Percentiles rank a stretch among this genome's conserved stretches.
Conservation (phyloP, 768 basidiomycete species). For the Dictyophora rubrovolvata region DNA sequence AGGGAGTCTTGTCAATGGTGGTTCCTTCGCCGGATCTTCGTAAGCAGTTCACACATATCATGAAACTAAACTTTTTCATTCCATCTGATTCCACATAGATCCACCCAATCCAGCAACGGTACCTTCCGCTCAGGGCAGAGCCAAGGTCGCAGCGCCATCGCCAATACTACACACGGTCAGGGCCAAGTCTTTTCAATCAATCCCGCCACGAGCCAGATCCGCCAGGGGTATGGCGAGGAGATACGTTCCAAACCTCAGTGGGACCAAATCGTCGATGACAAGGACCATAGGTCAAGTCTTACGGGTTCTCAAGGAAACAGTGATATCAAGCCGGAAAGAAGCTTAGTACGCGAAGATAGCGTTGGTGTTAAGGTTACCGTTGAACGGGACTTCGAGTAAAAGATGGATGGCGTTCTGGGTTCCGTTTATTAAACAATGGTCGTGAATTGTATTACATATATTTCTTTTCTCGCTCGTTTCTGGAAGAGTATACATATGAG, state of each 20-base stretch:
- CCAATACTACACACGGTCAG: slow-evolving; percentile 22
- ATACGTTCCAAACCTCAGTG: slow-evolving; percentile 19
- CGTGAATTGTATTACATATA: no score
- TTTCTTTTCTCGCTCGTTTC: no score
- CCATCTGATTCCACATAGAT: slow-evolving; percentile 11
- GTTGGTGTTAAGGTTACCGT: slow-evolving; percentile 50
- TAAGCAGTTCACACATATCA: not conserved
- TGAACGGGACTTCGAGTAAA: slow-evolving; percentile 45
- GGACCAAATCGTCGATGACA: slow-evolving; percentile 30
- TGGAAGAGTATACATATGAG: no score
- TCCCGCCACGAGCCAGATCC: slow-evolving; percentile 3
- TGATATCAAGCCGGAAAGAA: slow-evolving; percentile 15
- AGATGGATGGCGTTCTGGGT: no score
- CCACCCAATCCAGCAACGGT: slow-evolving; percentile 23
- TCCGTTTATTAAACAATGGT: no score
- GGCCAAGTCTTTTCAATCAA: slow-evolving; percentile 16
- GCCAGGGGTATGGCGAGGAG: slow-evolving; percentile 12
- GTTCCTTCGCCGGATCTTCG: slow-evolving; percentile 48
- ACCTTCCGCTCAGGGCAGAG: slow-evolving; percentile 31
- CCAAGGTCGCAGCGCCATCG: slow-evolving; percentile 27
- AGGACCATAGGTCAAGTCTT: slow-evolving; percentile 32
- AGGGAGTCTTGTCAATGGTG: slow-evolving; percentile 60
- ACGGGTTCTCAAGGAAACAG: slow-evolving; percentile 1
- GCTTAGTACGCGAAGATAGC: slow-evolving; percentile 18
- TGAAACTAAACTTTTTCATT: not conserved